Evolutionary conservation across 2,329 filamentous ascomycete species (phyloP).

Genomic region (Akanthomyces muscarius): DNA sequence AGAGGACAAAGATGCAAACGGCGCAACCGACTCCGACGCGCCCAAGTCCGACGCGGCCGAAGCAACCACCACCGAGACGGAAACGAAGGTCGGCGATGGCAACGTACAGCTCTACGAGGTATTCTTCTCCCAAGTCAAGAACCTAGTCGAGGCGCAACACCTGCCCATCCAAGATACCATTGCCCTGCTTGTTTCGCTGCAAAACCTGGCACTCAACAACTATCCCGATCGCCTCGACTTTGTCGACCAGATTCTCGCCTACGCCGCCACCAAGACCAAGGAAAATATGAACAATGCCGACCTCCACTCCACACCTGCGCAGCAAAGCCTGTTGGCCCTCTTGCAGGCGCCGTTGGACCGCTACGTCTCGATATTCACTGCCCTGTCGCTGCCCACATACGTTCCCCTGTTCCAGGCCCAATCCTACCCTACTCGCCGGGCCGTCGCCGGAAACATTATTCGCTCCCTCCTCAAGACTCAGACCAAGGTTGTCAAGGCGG

Average conservation of each 20-base stretch:
- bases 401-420: conserved; percentile 86
- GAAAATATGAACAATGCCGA: conserved; percentile 95
- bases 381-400: conserved; percentile 85
- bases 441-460: conserved; percentile 85
- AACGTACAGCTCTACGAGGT: conserved; percentile 92
- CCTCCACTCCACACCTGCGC: conserved; percentile 79
- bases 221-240: conserved; percentile 92
- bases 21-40: conserved; percentile 28
- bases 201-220: conserved; percentile 91
- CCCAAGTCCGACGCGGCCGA: conserved; percentile 36
- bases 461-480: conserved; percentile 78
- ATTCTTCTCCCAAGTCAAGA: conserved; percentile 94
- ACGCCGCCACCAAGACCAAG: conserved; percentile 78
- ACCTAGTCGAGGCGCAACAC: conserved; percentile 84
- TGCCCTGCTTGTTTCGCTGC: conserved; percentile 86
- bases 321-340: conserved; percentile 83
- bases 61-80: conserved; percentile 28
- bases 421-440: conserved; percentile 85
- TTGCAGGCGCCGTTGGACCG: conserved; percentile 86
- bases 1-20: conserved; percentile 23
- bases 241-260: conserved; percentile 88
- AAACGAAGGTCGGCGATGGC: conserved; percentile 47
- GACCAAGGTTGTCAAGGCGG: conserved; percentile 70
- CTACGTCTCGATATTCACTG: conserved; percentile 95
- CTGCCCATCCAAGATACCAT: conserved; percentile 93